Conservation (phyloP, 2,329 filamentous ascomycete genomes). For the Huntiella abstrusa region DNA sequence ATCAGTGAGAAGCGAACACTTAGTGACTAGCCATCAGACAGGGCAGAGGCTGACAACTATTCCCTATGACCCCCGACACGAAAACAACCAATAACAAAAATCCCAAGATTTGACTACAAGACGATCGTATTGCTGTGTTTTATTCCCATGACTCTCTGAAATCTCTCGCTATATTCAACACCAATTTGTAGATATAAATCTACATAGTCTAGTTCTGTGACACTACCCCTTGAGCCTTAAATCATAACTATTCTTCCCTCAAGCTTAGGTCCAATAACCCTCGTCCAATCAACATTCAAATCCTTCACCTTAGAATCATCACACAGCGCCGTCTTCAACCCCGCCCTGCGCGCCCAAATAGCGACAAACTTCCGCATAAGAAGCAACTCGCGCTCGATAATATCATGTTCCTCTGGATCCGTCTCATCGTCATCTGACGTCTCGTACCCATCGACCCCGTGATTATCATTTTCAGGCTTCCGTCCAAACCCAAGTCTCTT, state of each 20-base stretch:
- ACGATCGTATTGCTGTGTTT: no score
- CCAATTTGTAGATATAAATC: background rate
- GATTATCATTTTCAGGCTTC: slow-evolving; percentile 9
- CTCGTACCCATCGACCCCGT: slow-evolving; percentile 11
- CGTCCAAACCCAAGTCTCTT: slow-evolving; percentile 3
- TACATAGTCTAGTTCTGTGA: background rate
- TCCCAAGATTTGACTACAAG: no score
- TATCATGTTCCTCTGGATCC: slow-evolving; percentile 18
- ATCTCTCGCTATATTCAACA: no score
- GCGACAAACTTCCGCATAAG: slow-evolving; percentile 49
- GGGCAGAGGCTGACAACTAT: no score
- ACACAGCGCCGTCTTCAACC: slow-evolving; percentile 34
- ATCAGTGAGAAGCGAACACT: no score
- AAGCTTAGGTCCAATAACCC: slow-evolving; percentile 55
- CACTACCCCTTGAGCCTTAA: background rate
- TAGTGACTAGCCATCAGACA: no score
- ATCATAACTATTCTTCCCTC: slow-evolving; percentile 53
- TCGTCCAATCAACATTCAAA: slow-evolving; percentile 55
- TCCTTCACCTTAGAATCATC: slow-evolving; percentile 40
- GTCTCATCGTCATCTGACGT: slow-evolving; percentile 10
- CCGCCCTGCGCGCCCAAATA: slow-evolving; percentile 55
- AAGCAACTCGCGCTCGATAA: slow-evolving; percentile 36
- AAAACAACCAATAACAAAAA: no score
- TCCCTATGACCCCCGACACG: no score
- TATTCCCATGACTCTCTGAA: no score